These are phyloP conservation scores for Plasmodium gonderi DNA, from an alignment of 169 alveolate species.

Conservation along the genomic window DNA sequence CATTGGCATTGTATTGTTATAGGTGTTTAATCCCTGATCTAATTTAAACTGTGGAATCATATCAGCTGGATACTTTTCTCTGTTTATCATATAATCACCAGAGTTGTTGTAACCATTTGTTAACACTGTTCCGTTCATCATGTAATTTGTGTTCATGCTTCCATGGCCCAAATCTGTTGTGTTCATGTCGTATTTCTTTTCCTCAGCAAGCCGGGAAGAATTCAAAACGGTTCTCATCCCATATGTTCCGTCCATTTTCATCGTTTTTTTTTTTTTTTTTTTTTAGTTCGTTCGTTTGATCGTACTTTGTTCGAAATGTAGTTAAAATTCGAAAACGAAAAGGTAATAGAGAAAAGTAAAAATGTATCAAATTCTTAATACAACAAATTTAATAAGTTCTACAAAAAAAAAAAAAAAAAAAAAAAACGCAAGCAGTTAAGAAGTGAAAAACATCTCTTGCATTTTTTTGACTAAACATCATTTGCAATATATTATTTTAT, in stretches of 20 bases:
- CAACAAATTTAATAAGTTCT: not conserved
- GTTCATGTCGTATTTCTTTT: slow-evolving; percentile 21
- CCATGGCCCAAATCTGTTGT: slow-evolving; percentile 18
- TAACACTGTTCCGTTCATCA: slow-evolving; percentile 66
- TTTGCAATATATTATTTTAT: not conserved
- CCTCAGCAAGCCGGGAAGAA: slow-evolving; percentile 64
- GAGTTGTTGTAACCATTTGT: slow-evolving; percentile 26
- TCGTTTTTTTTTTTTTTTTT: too few relatives aligned
- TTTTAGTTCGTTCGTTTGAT: not conserved
- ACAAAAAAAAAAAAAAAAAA: slow-evolving; percentile 1
- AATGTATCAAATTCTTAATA: not conserved
- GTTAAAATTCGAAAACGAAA: not conserved
- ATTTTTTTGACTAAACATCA: not conserved
- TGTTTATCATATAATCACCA: slow-evolving; percentile 11
- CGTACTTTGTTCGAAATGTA: not conserved
- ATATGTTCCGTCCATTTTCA: slow-evolving; percentile 51
- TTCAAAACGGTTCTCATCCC: slow-evolving; percentile 35
- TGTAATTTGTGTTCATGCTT: slow-evolving; percentile 51
- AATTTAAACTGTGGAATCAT: slow-evolving; percentile 43
- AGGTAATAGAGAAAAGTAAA: not conserved
- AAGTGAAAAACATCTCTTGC: not conserved
- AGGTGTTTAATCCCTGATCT: slow-evolving; percentile 41
- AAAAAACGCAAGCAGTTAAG: not conserved
- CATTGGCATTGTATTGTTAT: slow-evolving; percentile 65
- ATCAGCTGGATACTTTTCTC: slow-evolving; percentile 56